Base-by-base conservation (phyloP, 805 yeast species). In the Saturnispora besseyi region DNA sequence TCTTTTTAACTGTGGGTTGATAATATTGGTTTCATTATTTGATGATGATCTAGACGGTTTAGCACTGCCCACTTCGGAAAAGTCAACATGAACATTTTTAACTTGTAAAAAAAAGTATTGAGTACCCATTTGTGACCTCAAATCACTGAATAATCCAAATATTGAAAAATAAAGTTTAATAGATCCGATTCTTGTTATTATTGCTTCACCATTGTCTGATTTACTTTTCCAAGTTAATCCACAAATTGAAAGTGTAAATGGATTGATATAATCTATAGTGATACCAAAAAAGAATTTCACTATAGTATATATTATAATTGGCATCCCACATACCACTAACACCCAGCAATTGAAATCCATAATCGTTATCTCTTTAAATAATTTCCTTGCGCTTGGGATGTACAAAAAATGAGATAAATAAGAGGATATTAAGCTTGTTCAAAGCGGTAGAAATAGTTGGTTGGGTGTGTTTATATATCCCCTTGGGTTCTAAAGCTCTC, bases 161-260 rank as follows among this genome's bases (percentile, higher is more conserved):
- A 53, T 5, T 13, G 53, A 44, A 2, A 53, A 36, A 18, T 41
- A 49, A 15, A 53, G 31, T 15, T 33, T 46, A 3, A 52, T 36
- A n/a, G n/a, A 38, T 3, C 40, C 46, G 3, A 49, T 41, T 32
- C 28, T 30, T 4, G 47, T 13, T 1, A 10, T 22, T 9, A 46
- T 8, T n/a, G 9, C n/a, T 11, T 18, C 18, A 42, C 34, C 33
- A 4, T 22, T 33, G 4, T 18, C 21, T 1, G 33, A 9, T 9
- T 26, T 9, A 3, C 34, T 18, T 4, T 26, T 26, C 46, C 51
- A 49, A 15, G 28, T 30, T 2, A 53, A 10, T 34, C 31, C 33
- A 34, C 41, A 38, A 3, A 53, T 34, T 6, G 51, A 30, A 5
- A 53, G 33, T 5, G 32, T 31, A 10, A 53, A 44, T 7, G 53